These are phyloP conservation scores for Penicillium sp. DNA, from an alignment of 2,329 filamentous ascomycete species.

Conservation along the genomic window DNA sequence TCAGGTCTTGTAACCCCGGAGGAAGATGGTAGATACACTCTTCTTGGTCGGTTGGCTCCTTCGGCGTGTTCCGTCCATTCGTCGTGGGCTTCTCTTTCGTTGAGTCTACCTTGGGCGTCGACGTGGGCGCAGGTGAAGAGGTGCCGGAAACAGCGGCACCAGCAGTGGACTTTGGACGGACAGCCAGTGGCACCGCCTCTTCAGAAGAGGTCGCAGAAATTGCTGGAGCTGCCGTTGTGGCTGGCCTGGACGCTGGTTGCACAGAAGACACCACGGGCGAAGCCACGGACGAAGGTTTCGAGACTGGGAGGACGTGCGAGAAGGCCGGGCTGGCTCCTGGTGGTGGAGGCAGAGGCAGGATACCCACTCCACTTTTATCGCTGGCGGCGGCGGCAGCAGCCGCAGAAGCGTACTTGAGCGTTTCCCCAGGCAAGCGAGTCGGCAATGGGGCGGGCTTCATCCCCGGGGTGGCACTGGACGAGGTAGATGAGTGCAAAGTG, in stretches of 20 bases:
- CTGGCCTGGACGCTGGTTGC: conserved; percentile 41
- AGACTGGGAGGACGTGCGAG: conserved; percentile 45
- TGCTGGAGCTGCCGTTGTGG: conserved; percentile 23
- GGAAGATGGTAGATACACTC: conserved; percentile 93
- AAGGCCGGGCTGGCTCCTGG: conserved; percentile 56
- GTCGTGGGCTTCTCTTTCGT: conserved; percentile 39
- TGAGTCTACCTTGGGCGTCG: conserved; percentile 43
- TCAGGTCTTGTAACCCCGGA: conserved; percentile 76
- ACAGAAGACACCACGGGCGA: conserved; percentile 50
- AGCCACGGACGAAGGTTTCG: conserved; percentile 52
- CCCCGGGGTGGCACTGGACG: conserved; percentile 45
- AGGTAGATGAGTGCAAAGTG: conserved; percentile 65
- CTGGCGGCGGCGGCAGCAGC: conserved; percentile 87
- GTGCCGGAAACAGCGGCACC: conserved; percentile 30
- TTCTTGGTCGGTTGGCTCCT: conserved; percentile 51
- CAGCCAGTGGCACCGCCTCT: conserved; percentile 24
- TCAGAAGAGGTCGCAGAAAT: conserved; percentile 34
- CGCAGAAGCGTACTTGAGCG: conserved; percentile 92
- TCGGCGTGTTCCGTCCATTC: conserved; percentile 45
- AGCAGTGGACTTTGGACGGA: conserved; percentile 49
- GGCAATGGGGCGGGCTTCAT: conserved; percentile 95
- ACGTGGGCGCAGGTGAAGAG: conserved; percentile 40
- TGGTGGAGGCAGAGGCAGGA: conserved; percentile 86
- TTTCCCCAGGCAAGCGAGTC: conserved; percentile 77
- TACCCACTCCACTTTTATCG: conserved; percentile 82